A percentile compares a stretch with the other conserved stretches of the same genome.
phyloP scores from a whole-genome alignment of 2,329 filamentous ascomycete genomes.

The Ustulina deusta region DNA sequence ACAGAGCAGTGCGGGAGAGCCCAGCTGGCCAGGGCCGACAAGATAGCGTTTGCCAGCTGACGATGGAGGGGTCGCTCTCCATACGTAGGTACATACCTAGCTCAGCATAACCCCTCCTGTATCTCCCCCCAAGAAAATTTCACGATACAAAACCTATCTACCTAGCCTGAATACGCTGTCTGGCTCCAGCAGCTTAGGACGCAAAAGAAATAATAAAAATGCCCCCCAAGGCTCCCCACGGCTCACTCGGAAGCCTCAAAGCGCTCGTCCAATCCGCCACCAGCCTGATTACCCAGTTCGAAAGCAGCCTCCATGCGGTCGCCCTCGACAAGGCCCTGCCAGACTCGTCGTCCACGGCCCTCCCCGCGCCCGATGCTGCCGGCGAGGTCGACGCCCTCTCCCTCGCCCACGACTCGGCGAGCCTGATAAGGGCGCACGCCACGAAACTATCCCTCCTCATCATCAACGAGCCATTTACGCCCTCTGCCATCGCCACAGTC shows the following conservation, averaged over 20 bases:
- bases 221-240: constrained; percentile 32
- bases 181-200: not conserved
- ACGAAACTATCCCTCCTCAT: constrained; percentile 90
- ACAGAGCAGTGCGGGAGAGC: too few relatives aligned
- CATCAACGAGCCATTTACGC: constrained; percentile 87
- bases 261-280: constrained; percentile 50
- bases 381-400: constrained; percentile 68
- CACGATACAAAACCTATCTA: constrained; percentile 8
- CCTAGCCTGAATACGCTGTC: not conserved
- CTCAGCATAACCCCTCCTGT: constrained; percentile 1
- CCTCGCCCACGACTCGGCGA: constrained; percentile 77
- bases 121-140: constrained; percentile 18
- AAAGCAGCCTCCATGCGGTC: constrained; percentile 16
- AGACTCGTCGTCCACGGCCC: constrained; percentile 12
- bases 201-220: constrained; percentile 29
- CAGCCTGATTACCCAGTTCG: constrained; percentile 31
- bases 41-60: too few relatives aligned
- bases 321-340: constrained; percentile 2
- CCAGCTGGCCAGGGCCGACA: too few relatives aligned
- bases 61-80: too few relatives aligned
- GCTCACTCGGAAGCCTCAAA: constrained; percentile 55
- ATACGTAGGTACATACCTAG: not conserved
- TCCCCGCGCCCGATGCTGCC: constrained; percentile 25
- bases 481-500: constrained; percentile 77
- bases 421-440: constrained; percentile 81